Percentiles rank a stretch among this genome's conserved stretches.
phyloP scores from a whole-genome alignment of 2,329 filamentous ascomycete genomes.

The Colletotrichum noveboracense region DNA sequence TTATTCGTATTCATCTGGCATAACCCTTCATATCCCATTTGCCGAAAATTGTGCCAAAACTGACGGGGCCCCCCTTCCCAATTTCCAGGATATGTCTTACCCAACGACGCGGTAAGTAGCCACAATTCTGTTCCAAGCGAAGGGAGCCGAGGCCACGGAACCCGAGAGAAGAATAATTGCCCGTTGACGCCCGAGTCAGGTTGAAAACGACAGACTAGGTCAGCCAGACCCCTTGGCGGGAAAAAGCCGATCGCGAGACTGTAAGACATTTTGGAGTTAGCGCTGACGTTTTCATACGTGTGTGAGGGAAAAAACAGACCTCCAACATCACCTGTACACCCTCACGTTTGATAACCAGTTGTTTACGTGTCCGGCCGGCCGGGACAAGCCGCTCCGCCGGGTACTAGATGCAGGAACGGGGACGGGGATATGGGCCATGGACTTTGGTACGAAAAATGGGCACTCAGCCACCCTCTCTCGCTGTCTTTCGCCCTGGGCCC shows the following conservation, averaged over 20 bases:
- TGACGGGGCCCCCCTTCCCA: not conserved
- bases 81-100: constrained; percentile 27
- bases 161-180: not conserved
- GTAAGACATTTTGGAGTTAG: not conserved
- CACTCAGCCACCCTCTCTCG: not conserved
- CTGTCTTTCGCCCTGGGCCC: not conserved
- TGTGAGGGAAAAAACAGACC: constrained; percentile 16
- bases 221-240: not conserved
- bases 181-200: not conserved
- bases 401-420: constrained; percentile 55
- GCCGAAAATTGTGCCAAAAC: not conserved
- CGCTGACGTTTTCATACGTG: not conserved
- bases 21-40: not conserved
- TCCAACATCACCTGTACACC: constrained; percentile 32
- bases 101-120: constrained; percentile 28
- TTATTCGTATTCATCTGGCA: not conserved
- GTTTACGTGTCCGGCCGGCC: constrained; percentile 22
- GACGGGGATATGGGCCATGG: constrained; percentile 51
- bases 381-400: constrained; percentile 8
- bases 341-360: constrained; percentile 30
- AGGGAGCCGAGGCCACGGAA: not conserved
- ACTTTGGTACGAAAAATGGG: constrained; percentile 37
- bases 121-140: not conserved
- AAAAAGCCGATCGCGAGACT: not conserved
- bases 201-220: constrained; percentile 29